A percentile compares a stretch with the other conserved stretches of the same genome.
These are phyloP conservation scores for Karstenula rhodostoma DNA, from an alignment of 2,329 filamentous ascomycete species.

Conservation along the genomic window DNA sequence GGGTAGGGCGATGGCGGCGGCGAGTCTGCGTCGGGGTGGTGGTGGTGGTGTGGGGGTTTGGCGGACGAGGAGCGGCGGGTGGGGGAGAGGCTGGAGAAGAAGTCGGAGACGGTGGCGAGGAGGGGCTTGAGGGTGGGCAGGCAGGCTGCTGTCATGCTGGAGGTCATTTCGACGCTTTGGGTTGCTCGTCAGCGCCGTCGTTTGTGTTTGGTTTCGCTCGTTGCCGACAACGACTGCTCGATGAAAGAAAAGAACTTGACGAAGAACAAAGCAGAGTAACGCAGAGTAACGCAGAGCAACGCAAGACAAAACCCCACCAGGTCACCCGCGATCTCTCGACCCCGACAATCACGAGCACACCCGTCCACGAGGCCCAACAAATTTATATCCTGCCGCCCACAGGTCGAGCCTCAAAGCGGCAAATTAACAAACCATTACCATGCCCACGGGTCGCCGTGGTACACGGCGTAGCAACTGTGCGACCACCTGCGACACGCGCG, in stretches of 20 bases:
- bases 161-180: constrained; percentile 22
- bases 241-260: neutral
- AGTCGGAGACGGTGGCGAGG: constrained; percentile 11
- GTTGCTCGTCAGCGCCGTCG: neutral
- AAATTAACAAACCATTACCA: constrained; percentile 13
- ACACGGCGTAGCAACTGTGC: constrained; percentile 20
- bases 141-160: constrained; percentile 19
- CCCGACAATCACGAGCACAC: neutral
- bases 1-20: constrained; percentile 10
- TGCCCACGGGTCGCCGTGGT: constrained; percentile 1
- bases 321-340: too few relatives aligned
- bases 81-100: constrained; percentile 11
- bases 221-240: neutral
- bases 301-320: neutral
- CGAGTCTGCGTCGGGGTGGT: neutral
- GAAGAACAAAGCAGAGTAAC: too few relatives aligned
- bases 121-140: constrained; percentile 22
- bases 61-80: constrained; percentile 3
- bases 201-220: neutral
- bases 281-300: neutral
- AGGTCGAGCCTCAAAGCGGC: constrained; percentile 5
- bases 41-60: neutral
- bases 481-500: constrained; percentile 19
- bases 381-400: constrained; percentile 10
- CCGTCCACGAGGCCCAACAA: constrained; percentile 6